A percentile compares a stretch with the other conserved stretches of the same genome.
Evolutionary conservation across 2,329 filamentous ascomycete genomes (phyloP).

Genomic region (Fusarium sp.): DNA sequence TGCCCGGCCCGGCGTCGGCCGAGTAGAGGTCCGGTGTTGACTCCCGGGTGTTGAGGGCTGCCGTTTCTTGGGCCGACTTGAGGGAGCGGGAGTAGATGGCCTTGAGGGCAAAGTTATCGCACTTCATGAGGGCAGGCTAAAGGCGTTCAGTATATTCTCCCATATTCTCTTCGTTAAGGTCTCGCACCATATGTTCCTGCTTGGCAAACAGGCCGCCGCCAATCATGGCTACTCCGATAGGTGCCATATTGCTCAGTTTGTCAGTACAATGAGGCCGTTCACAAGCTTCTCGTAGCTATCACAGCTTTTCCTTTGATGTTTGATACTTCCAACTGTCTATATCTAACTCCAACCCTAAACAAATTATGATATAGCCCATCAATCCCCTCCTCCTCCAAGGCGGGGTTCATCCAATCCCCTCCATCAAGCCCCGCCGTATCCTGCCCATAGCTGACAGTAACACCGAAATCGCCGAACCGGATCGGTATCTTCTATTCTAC

Average conservation of each 20-base stretch:
- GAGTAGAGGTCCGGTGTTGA: conserved; percentile 65
- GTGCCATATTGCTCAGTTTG: conserved; percentile 45
- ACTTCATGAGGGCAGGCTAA: conserved; percentile 69
- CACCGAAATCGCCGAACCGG: conserved; percentile 1
- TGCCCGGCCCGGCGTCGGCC: conserved; percentile 61
- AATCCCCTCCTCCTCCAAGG: not conserved
- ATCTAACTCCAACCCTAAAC: not conserved
- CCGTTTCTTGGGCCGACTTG: conserved; percentile 63
- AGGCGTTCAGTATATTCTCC: conserved; percentile 15
- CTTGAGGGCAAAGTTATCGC: conserved; percentile 65
- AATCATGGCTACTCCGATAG: conserved; percentile 68
- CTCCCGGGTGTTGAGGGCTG: conserved; percentile 51
- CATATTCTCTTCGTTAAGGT: not conserved
- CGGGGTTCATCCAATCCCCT: conserved; percentile 6
- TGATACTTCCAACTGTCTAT: not conserved
- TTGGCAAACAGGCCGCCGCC: conserved; percentile 73
- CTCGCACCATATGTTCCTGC: conserved; percentile 65
- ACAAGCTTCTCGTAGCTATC: not conserved
- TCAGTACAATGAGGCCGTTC: conserved; percentile 7
- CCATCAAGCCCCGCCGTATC: not conserved
- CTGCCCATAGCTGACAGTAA: not conserved
- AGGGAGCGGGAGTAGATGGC: conserved; percentile 75
- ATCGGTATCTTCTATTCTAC: not conserved
- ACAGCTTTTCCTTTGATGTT: conserved; percentile 1
- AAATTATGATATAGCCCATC: not conserved